Evolutionary conservation across 805 yeast species (phyloP).

Genomic region (Nakazawaea pomicola): DNA sequence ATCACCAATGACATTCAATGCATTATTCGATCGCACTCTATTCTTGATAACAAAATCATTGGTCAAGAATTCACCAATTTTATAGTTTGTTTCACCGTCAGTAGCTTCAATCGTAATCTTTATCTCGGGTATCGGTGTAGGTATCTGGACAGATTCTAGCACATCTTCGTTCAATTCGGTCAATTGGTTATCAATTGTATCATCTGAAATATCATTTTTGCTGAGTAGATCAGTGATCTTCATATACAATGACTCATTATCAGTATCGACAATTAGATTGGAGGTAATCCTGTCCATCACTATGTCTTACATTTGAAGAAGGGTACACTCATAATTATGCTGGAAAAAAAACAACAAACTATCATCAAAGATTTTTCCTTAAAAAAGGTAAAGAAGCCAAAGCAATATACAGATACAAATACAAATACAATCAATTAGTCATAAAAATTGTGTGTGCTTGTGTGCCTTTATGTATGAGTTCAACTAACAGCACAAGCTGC

Average conservation of each 20-base stretch:
- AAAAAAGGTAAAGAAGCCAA: too few species aligned
- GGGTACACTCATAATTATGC: too few species aligned
- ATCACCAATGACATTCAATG: background rate
- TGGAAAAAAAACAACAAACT: too few species aligned
- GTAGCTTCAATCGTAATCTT: slow-evolving; percentile 7
- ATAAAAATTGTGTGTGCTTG: background rate
- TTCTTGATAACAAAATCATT: background rate
- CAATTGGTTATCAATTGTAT: background rate
- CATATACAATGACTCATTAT: background rate
- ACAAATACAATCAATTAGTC: too few species aligned
- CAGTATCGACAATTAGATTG: background rate
- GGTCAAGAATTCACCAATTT: background rate
- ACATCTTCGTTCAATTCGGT: background rate
- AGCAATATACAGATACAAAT: too few species aligned
- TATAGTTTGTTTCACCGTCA: background rate
- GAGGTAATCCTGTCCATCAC: background rate
- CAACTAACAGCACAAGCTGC: background rate
- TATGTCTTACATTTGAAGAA: too few species aligned
- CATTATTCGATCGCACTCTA: background rate
- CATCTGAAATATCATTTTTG: background rate
- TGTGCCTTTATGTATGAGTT: background rate
- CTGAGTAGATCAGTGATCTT: background rate
- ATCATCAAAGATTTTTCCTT: too few species aligned
- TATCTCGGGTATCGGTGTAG: too few species aligned
- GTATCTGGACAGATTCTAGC: too few species aligned